These are phyloP conservation scores for Dryadomyces quercivorus DNA, from an alignment of 2,329 filamentous ascomycete species.

Conservation along the genomic window DNA sequence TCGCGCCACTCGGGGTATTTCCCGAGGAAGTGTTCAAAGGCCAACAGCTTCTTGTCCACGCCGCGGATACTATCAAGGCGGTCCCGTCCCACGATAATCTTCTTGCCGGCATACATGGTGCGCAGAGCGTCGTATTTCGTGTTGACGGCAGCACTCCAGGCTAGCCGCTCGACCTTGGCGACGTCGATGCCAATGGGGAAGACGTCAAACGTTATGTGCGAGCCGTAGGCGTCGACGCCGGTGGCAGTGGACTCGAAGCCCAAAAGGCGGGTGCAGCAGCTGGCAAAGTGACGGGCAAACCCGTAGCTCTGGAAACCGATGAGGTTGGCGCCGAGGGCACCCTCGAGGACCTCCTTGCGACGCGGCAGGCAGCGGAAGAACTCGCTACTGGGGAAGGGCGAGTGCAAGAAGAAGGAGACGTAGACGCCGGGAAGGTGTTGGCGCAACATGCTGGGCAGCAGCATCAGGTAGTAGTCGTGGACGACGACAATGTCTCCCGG, in stretches of 20 bases:
- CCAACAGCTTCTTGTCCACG: conserved; percentile 90
- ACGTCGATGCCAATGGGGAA: conserved; percentile 93
- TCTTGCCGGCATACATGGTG: conserved; percentile 74
- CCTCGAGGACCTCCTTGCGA: conserved; percentile 81
- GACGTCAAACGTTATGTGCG: conserved; percentile 80
- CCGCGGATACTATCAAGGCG: conserved; percentile 87
- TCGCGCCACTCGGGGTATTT: conserved; percentile 85
- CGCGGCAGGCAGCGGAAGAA: conserved; percentile 81
- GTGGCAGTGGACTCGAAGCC: conserved; percentile 79
- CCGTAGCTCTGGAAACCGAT: conserved; percentile 93
- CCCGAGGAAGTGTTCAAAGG: conserved; percentile 85
- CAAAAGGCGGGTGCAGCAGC: conserved; percentile 81
- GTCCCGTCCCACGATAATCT: conserved; percentile 89
- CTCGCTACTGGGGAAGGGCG: conserved; percentile 91
- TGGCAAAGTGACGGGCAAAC: conserved; percentile 88
- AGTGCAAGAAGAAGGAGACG: conserved; percentile 88
- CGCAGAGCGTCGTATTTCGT: conserved; percentile 62
- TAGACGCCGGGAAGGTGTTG: conserved; percentile 81
- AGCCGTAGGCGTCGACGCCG: conserved; percentile 80
- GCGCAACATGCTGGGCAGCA: conserved; percentile 78
- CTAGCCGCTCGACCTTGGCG: conserved; percentile 60
- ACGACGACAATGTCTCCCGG: conserved; percentile 87
- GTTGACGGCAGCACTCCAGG: conserved; percentile 58
- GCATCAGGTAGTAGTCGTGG: conserved; percentile 87
- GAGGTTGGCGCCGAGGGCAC: conserved; percentile 82